Evolutionary conservation across 805 yeast species (phyloP), one percentile per base, ranked within the genome.

Genomic region (Grigorovia humatica): DNA sequence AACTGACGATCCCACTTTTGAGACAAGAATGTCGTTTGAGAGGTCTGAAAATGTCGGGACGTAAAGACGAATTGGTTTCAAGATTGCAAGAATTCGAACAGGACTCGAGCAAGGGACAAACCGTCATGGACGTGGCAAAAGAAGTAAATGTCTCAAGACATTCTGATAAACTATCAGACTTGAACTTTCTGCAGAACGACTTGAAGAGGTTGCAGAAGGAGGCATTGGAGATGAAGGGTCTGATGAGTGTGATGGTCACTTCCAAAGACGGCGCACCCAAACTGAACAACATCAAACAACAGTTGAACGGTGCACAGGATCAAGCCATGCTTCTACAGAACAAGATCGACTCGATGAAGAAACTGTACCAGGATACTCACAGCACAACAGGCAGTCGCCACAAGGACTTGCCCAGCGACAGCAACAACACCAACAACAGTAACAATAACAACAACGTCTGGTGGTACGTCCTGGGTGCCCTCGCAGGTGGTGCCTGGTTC

Each of bases 11-110:
- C 43, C 75, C 77, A 50, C 72, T 78, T 1, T 71, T 83, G 57
- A 81, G 78, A 60, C 64, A 63, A 49, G 87, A 82, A 61, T 81
- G 87, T 62, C 76, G 77, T 52, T 70, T 68, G 52, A 74, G 83
- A 54, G 85, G 86, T 0, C 64, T 83, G 53, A 79, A 76, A 58
- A 75, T 81, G 0, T 68, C 79, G n/a, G 89, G 89, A 13, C 73
- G 73, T 48, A 83, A 83, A 59, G 64, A 74, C 9, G 87, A 83
- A 32, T 66, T 83, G 23, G 71, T 82, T 27, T 60, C 66, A 9
- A 63, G 74, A 51, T 12, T 50, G n/a, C 23, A 18, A 32, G n/a
- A n/a, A 6, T 40, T 12, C 15, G 51, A 49, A 15, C 38, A 44
- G 13, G 20, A n/a, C n/a, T 6, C 27, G 6, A 23, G 6, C 27